Evolutionary conservation across 2,329 filamentous ascomycete species (phyloP), one percentile per base, ranked within the genome.

Genomic region (Atkinsonella hypoxylon): DNA sequence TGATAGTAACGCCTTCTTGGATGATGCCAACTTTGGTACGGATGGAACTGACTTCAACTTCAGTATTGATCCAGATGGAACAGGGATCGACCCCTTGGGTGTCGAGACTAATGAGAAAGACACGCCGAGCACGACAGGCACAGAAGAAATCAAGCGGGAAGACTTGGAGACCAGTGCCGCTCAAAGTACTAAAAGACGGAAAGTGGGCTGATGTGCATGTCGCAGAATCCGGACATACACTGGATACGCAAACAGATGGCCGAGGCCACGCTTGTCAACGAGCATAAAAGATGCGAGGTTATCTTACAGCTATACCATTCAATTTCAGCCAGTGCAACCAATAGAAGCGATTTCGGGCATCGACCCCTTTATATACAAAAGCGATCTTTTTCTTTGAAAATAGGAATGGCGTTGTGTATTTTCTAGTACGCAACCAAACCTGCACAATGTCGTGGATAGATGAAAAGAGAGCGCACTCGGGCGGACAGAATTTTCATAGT

Each of bases 41-140:
- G 71, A 73, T 45, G 70, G 70, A 9, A 65, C 68, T 31, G 74
- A 78, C 54, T 76, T 79, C 51, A 74, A 74, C 58, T 78, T 79
- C 54, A 70, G 66, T 36, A 65, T 78, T 6, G 72, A 76, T 50
- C 58, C 64, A 3, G 64, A 64, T 45, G 55, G 58, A 49, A 50
- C 45, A 17, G 38, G 43, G 6, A 38, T 47, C 36, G 31, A 39
- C 9, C 17, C 38, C 3, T 18, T 48, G 8, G 34, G 20, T 5
- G 36, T 17, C 8, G 15, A 45, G 18, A 42, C 7, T 13, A 57
- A 57, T 38, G 54, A 61, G 17, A 62, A 66, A 20, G 63, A 71
- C 51, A 70, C 69, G 10, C 69, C 72, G 2, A 77, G 74, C 53
- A 67, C 73, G 11, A 68, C 69, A 1, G 69, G 65, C 2, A 78